Evolutionary conservation across 129 eudicot genomes (phyloP).

Genomic region (Escallonia herrerae): DNA sequence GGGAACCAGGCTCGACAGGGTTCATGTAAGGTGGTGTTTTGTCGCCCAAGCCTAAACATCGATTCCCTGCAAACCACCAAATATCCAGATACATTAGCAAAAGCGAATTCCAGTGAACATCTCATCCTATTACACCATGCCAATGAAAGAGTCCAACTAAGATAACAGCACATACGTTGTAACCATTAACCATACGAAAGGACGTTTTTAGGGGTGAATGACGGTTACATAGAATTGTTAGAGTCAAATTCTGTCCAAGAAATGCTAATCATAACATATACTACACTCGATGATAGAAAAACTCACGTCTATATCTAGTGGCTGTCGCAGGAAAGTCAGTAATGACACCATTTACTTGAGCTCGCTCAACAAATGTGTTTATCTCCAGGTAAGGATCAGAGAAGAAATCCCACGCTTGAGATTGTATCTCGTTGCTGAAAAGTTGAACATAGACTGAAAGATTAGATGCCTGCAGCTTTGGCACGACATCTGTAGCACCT

Average conservation of each 20-base stretch:
- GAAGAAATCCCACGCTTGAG: slow-evolving; percentile 46
- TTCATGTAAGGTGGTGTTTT: slow-evolving; percentile 20
- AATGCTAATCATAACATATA: too few species aligned
- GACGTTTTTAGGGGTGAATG: too few species aligned
- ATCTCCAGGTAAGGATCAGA: slow-evolving; percentile 34
- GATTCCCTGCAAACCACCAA: slow-evolving; percentile 26
- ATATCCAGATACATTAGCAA: background rate
- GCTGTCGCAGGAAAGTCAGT: slow-evolving; percentile 47
- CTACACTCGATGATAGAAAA: background rate
- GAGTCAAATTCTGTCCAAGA: too few species aligned
- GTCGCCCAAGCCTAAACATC: slow-evolving; percentile 18
- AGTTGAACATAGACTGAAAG: slow-evolving; percentile 28
- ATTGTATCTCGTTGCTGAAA: slow-evolving; percentile 34
- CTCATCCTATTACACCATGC: too few species aligned
- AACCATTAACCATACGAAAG: too few species aligned
- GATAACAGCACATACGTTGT: too few species aligned
- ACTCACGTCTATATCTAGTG: slow-evolving; percentile 34
- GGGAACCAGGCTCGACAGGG: slow-evolving; percentile 19
- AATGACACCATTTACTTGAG: slow-evolving; percentile 28
- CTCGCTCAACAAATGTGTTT: slow-evolving; percentile 4
- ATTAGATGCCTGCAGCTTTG: slow-evolving; percentile 21
- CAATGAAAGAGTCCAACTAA: too few species aligned
- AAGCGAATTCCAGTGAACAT: too few species aligned
- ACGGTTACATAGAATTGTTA: too few species aligned
- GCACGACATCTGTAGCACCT: slow-evolving; percentile 20